Evolutionary conservation across 2,329 filamentous ascomycete species (phyloP), one percentile per base, ranked within the genome.

Genomic region (Beauveria caledonica): DNA sequence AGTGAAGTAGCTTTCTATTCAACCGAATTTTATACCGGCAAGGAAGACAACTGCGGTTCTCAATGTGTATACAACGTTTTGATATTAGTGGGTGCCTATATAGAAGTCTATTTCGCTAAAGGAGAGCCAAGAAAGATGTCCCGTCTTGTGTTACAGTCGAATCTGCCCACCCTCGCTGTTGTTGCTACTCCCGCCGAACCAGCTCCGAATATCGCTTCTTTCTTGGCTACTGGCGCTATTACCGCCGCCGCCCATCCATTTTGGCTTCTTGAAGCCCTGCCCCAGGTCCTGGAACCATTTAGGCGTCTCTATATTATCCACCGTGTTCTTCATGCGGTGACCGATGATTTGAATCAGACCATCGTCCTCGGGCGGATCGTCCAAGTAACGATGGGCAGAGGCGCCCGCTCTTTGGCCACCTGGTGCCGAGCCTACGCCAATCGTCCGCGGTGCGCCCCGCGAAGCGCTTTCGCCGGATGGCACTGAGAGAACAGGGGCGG

Each of bases 311-410:
- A 91, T 81, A 0, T 86, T 88, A 63, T 97, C 93, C 57, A 97
- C 85, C 0, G 94, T 97, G 69, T 99, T 99, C 73, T 87, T 89
- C 67, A 99, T 86, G 40, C 93, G 82, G 69, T 95, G 89, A 0
- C 89, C 86, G 63, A 97, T 85, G 39, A 88, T 87, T 65, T 89
- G 83, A 69, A 97, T 92, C 72, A 96, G 90, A 65, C 87, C 90
- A 59, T 91, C 89, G 15, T 92, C 86, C 36, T 89, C 87, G 1
- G 83, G 80, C 8, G 82, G 80, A 0, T 83, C 81, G 21, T 81
- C 72, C 33, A 76, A 69, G 42, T 73, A 65, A 29, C 72, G 51
- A 39, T 67, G 62, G 11, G 64, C 64, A 17, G 69, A 53, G 21
- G 62, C 63, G 46, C 73, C 68, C 60, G 66, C 70, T 61, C 67